Base-by-base conservation (phyloP, 495 filamentous ascomycete genomes). In the Geoglossum glabrum region DNA sequence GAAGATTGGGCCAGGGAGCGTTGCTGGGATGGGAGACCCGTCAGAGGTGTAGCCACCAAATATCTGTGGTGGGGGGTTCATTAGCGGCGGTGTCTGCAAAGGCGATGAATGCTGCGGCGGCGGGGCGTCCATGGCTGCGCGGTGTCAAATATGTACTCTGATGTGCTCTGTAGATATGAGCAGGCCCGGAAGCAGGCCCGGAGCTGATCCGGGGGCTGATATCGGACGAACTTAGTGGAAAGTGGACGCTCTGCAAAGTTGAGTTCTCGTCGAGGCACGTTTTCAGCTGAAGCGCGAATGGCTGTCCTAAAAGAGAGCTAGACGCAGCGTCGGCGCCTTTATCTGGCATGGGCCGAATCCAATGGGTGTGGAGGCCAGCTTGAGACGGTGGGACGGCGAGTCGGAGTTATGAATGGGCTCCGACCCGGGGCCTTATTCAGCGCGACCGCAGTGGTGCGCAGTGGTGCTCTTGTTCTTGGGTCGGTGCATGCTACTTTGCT, bases 1-100 rank as follows among this genome's bases (percentile, higher is more conserved):
- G 26, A 59, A 59, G 10, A 55, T 59, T 23, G 27, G 57, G 23
- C 31, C 51, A 34, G 57, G 28, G 28, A 59, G 50, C 4, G 40
- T 61, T 34, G 36, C 61, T 59, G 56, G 56, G 21, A 47, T 34
- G 27, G 54, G 54, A 4, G 56, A 58, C 21, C 38, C 56, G 56
- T 58, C 56, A 33, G 56, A 46, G 36, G 17, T 45, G 30, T 58
- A 58, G 15, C 38, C 56, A 23, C 56, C 56, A 51, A 58, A 58
- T 4, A 58, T 58, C 47, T 58, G 56, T 27, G 56, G 56, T 33
- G 56, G 56, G 1, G 56, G 13, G 28, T 58, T 46, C 31, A 58
- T 33, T 5, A 58, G 17, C 19, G 38, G 45, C 8, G 56, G 45
- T 28, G 23, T 21, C 30, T n/a, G 38, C 11, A 47, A 23, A 31